Evolutionary conservation across 345 rosid species (phyloP), one percentile per base, ranked within the genome.

Genomic region (Citrus glauca): DNA sequence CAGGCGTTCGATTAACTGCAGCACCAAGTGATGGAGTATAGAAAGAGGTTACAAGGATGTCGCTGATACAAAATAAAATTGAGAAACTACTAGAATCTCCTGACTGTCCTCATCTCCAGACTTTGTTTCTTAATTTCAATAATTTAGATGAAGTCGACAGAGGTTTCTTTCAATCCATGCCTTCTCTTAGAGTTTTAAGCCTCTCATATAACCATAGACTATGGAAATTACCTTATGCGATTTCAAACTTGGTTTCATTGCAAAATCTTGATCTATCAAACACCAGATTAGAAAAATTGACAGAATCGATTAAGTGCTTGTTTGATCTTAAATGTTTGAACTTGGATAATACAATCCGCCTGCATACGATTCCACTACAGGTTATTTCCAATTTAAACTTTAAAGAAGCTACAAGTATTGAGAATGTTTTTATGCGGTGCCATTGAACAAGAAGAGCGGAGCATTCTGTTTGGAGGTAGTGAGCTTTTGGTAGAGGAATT

Each of bases 261-360:
- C 72, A 68, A 22, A 27, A 68, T 40, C 72, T 68, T 38, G 35
- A 24, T 48, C 45, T 82, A 7, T 80, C 81, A 9, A 5, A 8
- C 22, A 82, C 87, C 11, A 11, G 67, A 2, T 73, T 82, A 25
- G 7, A 2, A n/a, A 60, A 48, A 45, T 67, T 85, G 22, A 85
- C 85, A 11, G 10, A 9, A 7, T 73, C 66, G 77, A 30, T 85
- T 77, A 77, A 77, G 78, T 61, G 67, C 13, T 66, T 82, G 81
- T 71, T 16, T 14, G 70, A 65, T 33, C 71, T 85, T 60, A 74
- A 24, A 38, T 73, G 67, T 35, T 56, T 82, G 37, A 72, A 77
- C 28, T 37, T 80, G 57, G 81, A 80, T 7, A 82, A 1, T 8
- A 7, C 0, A 57, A 25, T 53, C 80, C 73, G 60, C 40, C 13